Base-by-base conservation (phyloP, 768 basidiomycete genomes). In the Trametes villosa region DNA sequence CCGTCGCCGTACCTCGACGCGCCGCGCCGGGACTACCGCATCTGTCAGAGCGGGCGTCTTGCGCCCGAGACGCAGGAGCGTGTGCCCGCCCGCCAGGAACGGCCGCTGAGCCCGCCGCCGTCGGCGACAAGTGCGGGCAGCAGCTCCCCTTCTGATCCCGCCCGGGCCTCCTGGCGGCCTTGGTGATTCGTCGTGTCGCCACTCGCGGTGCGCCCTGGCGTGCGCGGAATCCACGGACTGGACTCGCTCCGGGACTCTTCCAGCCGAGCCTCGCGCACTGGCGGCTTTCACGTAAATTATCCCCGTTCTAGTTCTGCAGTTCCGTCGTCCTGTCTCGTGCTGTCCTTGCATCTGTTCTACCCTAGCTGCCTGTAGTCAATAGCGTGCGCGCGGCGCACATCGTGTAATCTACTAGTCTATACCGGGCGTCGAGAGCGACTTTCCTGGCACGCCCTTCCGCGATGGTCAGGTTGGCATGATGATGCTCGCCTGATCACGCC, bases 231-330 rank as follows among this genome's bases (percentile, higher is more conserved):
- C 31, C 41, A 30, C 27, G 27, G 34, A 17, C 22, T 29, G 27
- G 30, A 38, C 13, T 29, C 46, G 18, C 7, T 27, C 18, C 24
- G 36, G 46, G 24, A 31, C 53, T 29, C 26, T 51, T 26, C 47
- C 47, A 20, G 53, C 38, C 46, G 41, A 22, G 48, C 48, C 40
- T 26, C 34, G 44, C 44, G 44, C 40, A 15, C 42, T 31, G 47
- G 47, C 30, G 26, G 46, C 47, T 55, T 61, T 56, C 60, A 36
- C 53, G 48, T 61, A 61, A 55, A 61, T 55, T 61, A 61, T 61
- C 44, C 53, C 40, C 33, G 47, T 55, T 36, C 40, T 44, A 50
- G 60, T 61, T 55, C 47, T 34, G 26, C 30, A 36, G 40, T 24
- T 41, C 22, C 30, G 18, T 18, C 17, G 34, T 24, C 9, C 57